Evolutionary conservation across 495 filamentous ascomycete species (phyloP).

Genomic region (Tetracladium setigerum): DNA sequence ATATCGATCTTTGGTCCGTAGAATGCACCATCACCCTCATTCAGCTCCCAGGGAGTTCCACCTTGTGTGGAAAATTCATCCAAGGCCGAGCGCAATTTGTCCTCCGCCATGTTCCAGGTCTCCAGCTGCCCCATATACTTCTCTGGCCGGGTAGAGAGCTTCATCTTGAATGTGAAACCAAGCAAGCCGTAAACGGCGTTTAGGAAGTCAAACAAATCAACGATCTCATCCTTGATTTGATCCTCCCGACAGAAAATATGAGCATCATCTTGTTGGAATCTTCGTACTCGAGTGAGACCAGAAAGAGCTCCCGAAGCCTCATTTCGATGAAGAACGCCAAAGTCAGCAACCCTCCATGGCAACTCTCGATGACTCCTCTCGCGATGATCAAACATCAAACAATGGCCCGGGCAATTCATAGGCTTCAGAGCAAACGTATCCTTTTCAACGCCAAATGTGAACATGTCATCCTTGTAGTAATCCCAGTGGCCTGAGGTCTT

Average conservation of each 20-base stretch:
- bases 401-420: constrained; percentile 96
- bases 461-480: constrained; percentile 97
- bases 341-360: constrained; percentile 86
- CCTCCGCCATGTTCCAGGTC: constrained; percentile 84
- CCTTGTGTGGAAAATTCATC: constrained; percentile 58
- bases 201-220: constrained; percentile 83
- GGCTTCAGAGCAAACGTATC: constrained; percentile 82
- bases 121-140: constrained; percentile 81
- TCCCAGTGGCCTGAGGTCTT: constrained; percentile 91
- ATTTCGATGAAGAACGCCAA: constrained; percentile 90
- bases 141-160: constrained; percentile 90
- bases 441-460: constrained; percentile 85
- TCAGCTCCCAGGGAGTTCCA: constrained; percentile 75
- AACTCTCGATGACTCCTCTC: constrained; percentile 82
- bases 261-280: constrained; percentile 92
- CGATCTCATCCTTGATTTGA: constrained; percentile 74
- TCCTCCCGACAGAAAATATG: constrained; percentile 88
- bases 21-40: constrained; percentile 92
- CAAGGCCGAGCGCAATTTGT: constrained; percentile 65
- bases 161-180: constrained; percentile 93
- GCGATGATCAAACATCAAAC: constrained; percentile 66
- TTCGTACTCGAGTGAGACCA: constrained; percentile 82
- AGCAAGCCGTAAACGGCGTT: constrained; percentile 77
- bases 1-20: constrained; percentile 95
- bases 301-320: constrained; percentile 88